Evolutionary conservation across 257 asterid species (phyloP).

Genomic region (Rhazya stricta): DNA sequence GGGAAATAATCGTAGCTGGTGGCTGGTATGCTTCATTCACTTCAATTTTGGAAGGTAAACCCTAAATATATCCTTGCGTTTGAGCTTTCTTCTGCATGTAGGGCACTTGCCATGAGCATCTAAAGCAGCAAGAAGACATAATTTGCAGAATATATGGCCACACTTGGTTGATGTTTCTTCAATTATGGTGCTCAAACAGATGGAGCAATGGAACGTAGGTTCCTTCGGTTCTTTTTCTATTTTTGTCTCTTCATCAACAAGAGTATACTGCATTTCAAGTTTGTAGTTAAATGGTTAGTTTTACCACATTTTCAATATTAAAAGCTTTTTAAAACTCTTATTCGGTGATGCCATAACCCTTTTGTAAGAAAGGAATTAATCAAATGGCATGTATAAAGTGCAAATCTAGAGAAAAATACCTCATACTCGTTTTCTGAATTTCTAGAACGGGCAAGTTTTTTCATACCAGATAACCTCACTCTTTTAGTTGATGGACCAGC

Average conservation of each 20-base stretch:
- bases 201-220: constrained; percentile 23
- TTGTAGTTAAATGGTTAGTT: too few relatives aligned
- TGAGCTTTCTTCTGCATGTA: constrained; percentile 20
- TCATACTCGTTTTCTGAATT: not conserved
- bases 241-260: not conserved
- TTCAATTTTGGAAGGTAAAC: constrained; percentile 24
- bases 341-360: too few relatives aligned
- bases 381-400: too few relatives aligned
- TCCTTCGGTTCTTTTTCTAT: not conserved
- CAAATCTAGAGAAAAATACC: not conserved
- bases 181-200: constrained; percentile 20
- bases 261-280: not conserved
- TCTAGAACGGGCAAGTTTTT: not conserved
- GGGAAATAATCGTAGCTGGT: too few relatives aligned
- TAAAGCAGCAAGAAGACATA: constrained; percentile 18
- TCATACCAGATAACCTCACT: not conserved
- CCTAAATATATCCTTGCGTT: constrained; percentile 18
- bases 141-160: constrained; percentile 34
- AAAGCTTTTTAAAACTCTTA: too few relatives aligned
- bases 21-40: too few relatives aligned
- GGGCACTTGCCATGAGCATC: constrained; percentile 26
- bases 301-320: too few relatives aligned
- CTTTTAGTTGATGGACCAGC: not conserved
- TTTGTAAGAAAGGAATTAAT: too few relatives aligned
- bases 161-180: constrained; percentile 31